Percentiles rank a stretch among this genome's conserved stretches.
phyloP scores from a whole-genome alignment of 2,329 filamentous ascomycete species.

The Nothophaeocryptopus gaeumannii region DNA sequence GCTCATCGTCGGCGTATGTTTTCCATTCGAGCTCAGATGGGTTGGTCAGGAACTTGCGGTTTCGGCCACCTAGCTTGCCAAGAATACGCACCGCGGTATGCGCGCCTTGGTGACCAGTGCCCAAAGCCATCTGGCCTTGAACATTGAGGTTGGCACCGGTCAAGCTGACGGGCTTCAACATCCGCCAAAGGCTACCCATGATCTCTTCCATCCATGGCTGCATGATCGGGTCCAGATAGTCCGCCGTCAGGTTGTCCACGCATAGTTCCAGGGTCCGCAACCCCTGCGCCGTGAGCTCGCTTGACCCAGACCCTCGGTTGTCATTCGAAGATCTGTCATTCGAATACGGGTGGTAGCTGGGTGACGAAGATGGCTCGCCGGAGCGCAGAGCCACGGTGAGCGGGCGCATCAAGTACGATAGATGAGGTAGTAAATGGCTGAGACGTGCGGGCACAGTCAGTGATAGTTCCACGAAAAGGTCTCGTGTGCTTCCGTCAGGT shows the following conservation, averaged over 20 bases:
- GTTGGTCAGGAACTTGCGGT: slow-evolving; percentile 90
- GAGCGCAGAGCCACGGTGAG: slow-evolving; percentile 92
- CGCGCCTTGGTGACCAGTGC: slow-evolving; percentile 74
- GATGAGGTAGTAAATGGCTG: slow-evolving; percentile 89
- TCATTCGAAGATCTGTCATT: slow-evolving; percentile 25
- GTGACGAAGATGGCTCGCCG: slow-evolving; percentile 54
- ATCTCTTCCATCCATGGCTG: slow-evolving; percentile 97
- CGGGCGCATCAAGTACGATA: slow-evolving; percentile 95
- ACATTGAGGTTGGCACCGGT: slow-evolving; percentile 45
- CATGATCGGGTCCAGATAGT: slow-evolving; percentile 99
- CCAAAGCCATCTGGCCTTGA: slow-evolving; percentile 20
- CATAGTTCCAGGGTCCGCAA: slow-evolving; percentile 91
- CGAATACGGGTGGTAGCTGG: slow-evolving; percentile 17
- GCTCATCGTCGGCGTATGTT: slow-evolving; percentile 79
- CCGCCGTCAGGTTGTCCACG: slow-evolving; percentile 95
- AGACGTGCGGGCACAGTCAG: slow-evolving; percentile 91
- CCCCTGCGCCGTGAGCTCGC: slow-evolving; percentile 88
- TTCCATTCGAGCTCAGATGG: slow-evolving; percentile 81
- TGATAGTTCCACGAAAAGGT: slow-evolving; percentile 95
- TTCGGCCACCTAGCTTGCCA: slow-evolving; percentile 91
- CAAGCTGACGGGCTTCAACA: slow-evolving; percentile 88
- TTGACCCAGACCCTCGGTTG: slow-evolving; percentile 23
- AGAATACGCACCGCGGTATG: slow-evolving; percentile 97
- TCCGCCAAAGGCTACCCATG: slow-evolving; percentile 96
- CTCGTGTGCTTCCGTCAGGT: slow-evolving; percentile 82